Conservation (phyloP, 129 eudicot genomes). For the Tanacetum coccineum region DNA sequence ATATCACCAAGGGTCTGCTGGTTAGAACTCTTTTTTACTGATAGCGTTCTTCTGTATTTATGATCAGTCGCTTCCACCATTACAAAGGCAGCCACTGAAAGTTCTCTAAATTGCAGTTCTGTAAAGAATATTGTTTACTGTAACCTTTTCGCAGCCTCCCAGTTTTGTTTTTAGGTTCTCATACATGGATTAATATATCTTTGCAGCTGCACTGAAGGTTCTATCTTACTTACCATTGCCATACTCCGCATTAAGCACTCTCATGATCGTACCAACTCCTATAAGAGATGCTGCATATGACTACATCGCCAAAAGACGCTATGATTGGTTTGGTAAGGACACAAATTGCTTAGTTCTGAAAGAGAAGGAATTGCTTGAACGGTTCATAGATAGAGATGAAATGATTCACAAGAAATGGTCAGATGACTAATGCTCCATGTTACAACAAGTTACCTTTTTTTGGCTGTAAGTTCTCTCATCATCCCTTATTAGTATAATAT, state of each 20-base stretch:
- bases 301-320: conserved; percentile 68
- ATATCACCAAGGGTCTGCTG: conserved; percentile 92
- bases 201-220: conserved; percentile 86
- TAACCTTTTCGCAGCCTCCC: background rate
- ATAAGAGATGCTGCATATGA: conserved; percentile 82
- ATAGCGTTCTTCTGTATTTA: background rate
- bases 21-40: conserved; percentile 34
- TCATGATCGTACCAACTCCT: conserved; percentile 68
- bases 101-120: no score
- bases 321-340: conserved; percentile 87
- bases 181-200: conserved; percentile 1
- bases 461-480: background rate
- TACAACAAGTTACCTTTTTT: background rate
- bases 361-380: conserved; percentile 79
- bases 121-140: background rate
- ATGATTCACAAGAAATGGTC: conserved; percentile 40
- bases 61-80: conserved; percentile 2
- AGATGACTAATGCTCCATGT: conserved; percentile 20
- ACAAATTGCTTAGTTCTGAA: conserved; percentile 72
- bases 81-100: no score
- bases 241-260: conserved; percentile 61
- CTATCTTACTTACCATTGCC: conserved; percentile 83
- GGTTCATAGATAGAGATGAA: conserved; percentile 88
- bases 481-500: background rate
- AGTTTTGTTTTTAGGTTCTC: background rate